Evolutionary conservation across 2,329 filamentous ascomycete species (phyloP).

Genomic region (Colletotrichum lini): DNA sequence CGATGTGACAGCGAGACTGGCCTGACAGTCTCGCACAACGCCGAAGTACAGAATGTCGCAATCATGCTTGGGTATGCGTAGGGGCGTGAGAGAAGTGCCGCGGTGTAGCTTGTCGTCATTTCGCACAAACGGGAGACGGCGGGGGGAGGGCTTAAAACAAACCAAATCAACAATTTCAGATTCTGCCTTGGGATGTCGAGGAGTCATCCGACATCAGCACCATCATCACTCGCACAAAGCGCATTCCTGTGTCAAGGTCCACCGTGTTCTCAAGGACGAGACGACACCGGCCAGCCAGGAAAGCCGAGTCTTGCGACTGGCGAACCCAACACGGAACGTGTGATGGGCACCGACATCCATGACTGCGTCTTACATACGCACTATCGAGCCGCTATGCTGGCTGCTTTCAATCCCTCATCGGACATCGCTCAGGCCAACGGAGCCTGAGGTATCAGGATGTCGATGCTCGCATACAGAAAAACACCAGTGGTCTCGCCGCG

Average conservation of each 20-base stretch:
- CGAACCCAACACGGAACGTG: neutral
- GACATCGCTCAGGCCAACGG: slow-evolving; percentile 4
- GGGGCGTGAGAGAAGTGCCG: slow-evolving; percentile 17
- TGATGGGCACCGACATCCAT: slow-evolving; percentile 22
- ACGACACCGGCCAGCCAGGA: neutral
- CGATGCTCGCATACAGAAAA: neutral
- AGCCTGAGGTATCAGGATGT: neutral
- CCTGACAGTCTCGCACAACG: neutral
- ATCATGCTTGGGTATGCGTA: slow-evolving; percentile 4
- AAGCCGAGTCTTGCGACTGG: neutral
- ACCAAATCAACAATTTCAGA: neutral
- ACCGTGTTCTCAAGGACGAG: neutral
- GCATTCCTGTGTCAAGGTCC: neutral
- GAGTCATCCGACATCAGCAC: neutral
- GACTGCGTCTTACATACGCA: neutral
- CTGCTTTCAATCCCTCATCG: slow-evolving; percentile 10
- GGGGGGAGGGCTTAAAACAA: slow-evolving; percentile 18
- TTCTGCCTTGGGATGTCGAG: neutral
- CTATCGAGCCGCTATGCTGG: slow-evolving; percentile 8
- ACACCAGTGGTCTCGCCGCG: slow-evolving; percentile 11
- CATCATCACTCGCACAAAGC: neutral
- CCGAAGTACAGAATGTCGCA: slow-evolving; percentile 13
- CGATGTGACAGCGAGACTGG: slow-evolving; percentile 15
- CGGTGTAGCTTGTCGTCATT: slow-evolving; percentile 12
- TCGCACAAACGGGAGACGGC: slow-evolving; percentile 13